Percentiles rank a stretch among this genome's conserved stretches.
These are phyloP conservation scores for Castanea sativa DNA, from an alignment of 306 rosid genomes.

Conservation along the genomic window DNA sequence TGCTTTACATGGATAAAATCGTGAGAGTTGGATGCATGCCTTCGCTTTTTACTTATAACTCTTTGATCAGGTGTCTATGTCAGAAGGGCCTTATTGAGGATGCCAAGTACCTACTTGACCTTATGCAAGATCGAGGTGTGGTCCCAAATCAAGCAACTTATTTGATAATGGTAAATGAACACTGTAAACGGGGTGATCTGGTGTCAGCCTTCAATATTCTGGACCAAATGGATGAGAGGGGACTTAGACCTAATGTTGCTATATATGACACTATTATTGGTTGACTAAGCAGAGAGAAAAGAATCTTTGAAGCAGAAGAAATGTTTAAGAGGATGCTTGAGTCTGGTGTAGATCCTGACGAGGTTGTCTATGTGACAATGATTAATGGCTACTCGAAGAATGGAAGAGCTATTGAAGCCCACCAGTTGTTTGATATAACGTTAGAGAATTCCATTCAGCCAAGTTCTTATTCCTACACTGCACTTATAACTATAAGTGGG, in stretches of 20 bases:
- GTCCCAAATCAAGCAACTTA: slow-evolving; percentile 34
- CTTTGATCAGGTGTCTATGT: slow-evolving; percentile 42
- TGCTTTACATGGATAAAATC: slow-evolving; percentile 27
- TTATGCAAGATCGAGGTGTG: slow-evolving; percentile 26
- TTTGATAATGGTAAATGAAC: slow-evolving; percentile 32
- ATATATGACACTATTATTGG: slow-evolving; percentile 40
- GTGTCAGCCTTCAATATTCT: slow-evolving; percentile 19
- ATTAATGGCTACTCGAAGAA: slow-evolving; percentile 35
- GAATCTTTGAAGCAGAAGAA: slow-evolving; percentile 36
- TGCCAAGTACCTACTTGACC: slow-evolving; percentile 29
- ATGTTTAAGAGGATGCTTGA: slow-evolving; percentile 41
- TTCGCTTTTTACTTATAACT: slow-evolving; percentile 33
- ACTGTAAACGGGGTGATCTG: slow-evolving; percentile 32
- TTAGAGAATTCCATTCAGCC: slow-evolving; percentile 37
- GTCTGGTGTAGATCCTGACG: slow-evolving; percentile 41
- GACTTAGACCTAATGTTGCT: slow-evolving; percentile 33
- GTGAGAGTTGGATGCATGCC: slow-evolving; percentile 35
- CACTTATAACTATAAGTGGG: slow-evolving; percentile 28
- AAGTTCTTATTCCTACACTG: slow-evolving; percentile 36
- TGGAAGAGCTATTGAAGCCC: slow-evolving; percentile 36
- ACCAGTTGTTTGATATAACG: slow-evolving; percentile 39
- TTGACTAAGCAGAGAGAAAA: slow-evolving; percentile 27
- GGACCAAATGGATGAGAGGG: slow-evolving; percentile 28
- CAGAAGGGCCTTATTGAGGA: slow-evolving; percentile 31
- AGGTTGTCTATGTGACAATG: slow-evolving; percentile 32